These are phyloP conservation scores for Claviceps cyperi DNA, from an alignment of 2,329 filamentous ascomycete genomes.

Conservation along the genomic window DNA sequence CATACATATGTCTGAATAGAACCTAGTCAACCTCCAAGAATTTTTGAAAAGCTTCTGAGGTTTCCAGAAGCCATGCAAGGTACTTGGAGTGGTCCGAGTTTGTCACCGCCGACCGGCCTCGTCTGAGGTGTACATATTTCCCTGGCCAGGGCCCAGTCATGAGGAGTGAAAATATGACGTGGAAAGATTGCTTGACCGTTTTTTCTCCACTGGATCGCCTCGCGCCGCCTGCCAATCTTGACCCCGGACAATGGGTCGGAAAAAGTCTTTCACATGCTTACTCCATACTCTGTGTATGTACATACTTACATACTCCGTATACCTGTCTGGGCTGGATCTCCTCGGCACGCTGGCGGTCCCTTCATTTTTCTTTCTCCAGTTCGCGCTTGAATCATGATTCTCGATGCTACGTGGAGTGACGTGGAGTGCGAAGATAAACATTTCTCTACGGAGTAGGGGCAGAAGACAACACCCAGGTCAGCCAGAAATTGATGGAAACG, in stretches of 20 bases:
- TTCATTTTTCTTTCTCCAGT: not conserved
- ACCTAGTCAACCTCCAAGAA: no score
- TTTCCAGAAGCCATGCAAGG: no score
- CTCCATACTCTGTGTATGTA: no score
- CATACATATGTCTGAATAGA: no score
- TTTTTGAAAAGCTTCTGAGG: no score
- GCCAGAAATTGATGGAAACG: not conserved
- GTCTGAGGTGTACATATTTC: no score
- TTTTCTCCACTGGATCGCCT: not conserved
- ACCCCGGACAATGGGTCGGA: not conserved
- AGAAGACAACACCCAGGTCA: not conserved
- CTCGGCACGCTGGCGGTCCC: not conserved
- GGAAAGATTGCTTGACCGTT: not conserved
- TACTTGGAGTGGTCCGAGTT: no score
- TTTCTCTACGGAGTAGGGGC: no score
- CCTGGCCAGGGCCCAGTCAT: no score
- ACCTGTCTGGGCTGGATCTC: not conserved
- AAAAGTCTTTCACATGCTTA: not conserved
- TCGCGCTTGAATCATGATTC: not conserved
- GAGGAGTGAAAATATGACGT: no score
- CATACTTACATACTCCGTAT: not conserved
- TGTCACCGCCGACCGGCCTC: no score
- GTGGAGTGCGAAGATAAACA: not conserved
- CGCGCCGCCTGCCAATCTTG: not conserved
- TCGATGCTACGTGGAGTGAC: not conserved